Conservation (phyloP, 1,139 yeast species). For the Yamadazyma epiphylla region DNA sequence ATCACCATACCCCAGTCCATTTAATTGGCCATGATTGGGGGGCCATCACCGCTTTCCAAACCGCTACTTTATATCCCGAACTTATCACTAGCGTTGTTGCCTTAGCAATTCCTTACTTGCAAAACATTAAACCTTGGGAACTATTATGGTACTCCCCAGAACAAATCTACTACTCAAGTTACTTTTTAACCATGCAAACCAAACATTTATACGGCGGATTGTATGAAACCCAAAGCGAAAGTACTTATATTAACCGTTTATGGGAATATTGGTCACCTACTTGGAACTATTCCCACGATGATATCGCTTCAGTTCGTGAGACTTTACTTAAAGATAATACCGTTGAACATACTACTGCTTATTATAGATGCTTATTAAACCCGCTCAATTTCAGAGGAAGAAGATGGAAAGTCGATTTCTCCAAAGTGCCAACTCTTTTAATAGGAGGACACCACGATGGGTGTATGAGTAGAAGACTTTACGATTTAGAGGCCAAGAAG, state of each 20-base stretch:
- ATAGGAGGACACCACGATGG: slow-evolving; percentile 38
- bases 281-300: slow-evolving; percentile 27
- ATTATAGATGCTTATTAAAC: slow-evolving; percentile 33
- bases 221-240: slow-evolving; percentile 14
- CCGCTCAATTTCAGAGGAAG: slow-evolving; percentile 19
- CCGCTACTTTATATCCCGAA: slow-evolving; percentile 35
- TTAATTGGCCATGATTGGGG: slow-evolving; percentile 50
- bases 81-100: slow-evolving; percentile 31
- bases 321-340: slow-evolving; percentile 25
- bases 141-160: slow-evolving; percentile 27
- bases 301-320: slow-evolving; percentile 25
- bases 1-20: slow-evolving; percentile 30
- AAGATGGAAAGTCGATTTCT: slow-evolving; percentile 31
- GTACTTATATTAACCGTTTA: slow-evolving; percentile 28
- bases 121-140: slow-evolving; percentile 25
- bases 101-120: slow-evolving; percentile 39
- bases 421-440: slow-evolving; percentile 37
- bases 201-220: slow-evolving; percentile 20
- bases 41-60: slow-evolving; percentile 33
- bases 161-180: slow-evolving; percentile 35
- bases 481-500: slow-evolving; percentile 21
- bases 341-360: slow-evolving; percentile 39
- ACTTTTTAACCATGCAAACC: slow-evolving; percentile 41
- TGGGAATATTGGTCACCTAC: slow-evolving; percentile 44
- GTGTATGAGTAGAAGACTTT: slow-evolving; percentile 33